Conservation (phyloP, 441 rosid genomes). For the Capsella rubella region DNA sequence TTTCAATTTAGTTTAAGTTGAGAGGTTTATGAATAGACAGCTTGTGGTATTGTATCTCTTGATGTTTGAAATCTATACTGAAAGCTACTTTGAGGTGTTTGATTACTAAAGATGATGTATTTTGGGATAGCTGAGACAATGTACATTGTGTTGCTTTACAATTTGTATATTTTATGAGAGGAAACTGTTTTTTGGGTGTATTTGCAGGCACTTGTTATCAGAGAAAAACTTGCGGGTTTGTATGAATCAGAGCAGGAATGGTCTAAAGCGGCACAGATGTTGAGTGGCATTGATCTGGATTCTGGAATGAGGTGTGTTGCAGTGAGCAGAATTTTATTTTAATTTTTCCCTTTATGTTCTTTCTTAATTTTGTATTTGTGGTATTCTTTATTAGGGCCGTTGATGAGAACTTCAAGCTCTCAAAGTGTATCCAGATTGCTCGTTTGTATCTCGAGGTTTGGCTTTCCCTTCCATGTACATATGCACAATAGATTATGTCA, state of each 20-base stretch:
- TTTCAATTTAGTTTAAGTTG: background rate
- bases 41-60: slow-evolving; percentile 10
- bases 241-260: slow-evolving; percentile 94
- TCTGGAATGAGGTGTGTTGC: slow-evolving; percentile 92
- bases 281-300: slow-evolving; percentile 96
- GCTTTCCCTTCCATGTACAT: slow-evolving; percentile 24
- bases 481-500: background rate
- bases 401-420: slow-evolving; percentile 84
- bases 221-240: slow-evolving; percentile 97
- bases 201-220: slow-evolving; percentile 77
- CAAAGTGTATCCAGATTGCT: slow-evolving; percentile 99
- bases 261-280: slow-evolving; percentile 99
- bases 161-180: background rate
- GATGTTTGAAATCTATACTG: background rate
- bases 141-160: slow-evolving; percentile 29
- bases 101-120: background rate
- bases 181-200: slow-evolving; percentile 5
- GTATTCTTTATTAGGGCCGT: slow-evolving; percentile 62
- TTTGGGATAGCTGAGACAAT: slow-evolving; percentile 17
- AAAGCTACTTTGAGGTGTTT: background rate
- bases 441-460: slow-evolving; percentile 96
- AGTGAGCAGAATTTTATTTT: slow-evolving; percentile 19
- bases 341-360: background rate
- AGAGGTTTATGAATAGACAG: slow-evolving; percentile 6
- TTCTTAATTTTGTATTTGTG: slow-evolving; percentile 33